A percentile compares a stretch with the other conserved stretches of the same genome.
These are phyloP conservation scores for Chloranthus sessilifolius DNA, from an alignment of 164 flowering plant genomes.

Conservation along the genomic window DNA sequence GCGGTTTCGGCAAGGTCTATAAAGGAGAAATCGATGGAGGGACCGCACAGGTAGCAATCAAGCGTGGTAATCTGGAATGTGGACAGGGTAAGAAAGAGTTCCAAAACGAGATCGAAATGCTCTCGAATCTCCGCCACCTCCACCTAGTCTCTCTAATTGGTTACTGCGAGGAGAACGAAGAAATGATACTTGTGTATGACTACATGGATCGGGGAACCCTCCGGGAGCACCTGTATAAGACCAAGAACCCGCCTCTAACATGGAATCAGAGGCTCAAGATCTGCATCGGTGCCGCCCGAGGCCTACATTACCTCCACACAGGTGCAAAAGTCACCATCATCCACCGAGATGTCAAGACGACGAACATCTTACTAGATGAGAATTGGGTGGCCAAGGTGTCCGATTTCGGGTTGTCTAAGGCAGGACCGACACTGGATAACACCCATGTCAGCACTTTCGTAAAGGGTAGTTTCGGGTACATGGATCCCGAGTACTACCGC, in stretches of 20 bases:
- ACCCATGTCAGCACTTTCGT: slow-evolving; percentile 47
- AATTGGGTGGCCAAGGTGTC: slow-evolving; percentile 55
- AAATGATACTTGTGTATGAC: slow-evolving; percentile 49
- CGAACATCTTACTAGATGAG: slow-evolving; percentile 45
- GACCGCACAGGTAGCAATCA: slow-evolving; percentile 38
- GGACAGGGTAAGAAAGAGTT: slow-evolving; percentile 46
- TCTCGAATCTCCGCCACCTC: slow-evolving; percentile 41
- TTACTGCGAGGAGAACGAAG: slow-evolving; percentile 36
- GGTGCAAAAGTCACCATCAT: slow-evolving; percentile 45
- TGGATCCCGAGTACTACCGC: slow-evolving; percentile 50
- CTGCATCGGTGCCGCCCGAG: slow-evolving; percentile 49
- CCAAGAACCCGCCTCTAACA: slow-evolving; percentile 28
- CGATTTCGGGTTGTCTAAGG: slow-evolving; percentile 45
- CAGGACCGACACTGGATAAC: slow-evolving; percentile 34
- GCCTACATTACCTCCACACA: slow-evolving; percentile 45
- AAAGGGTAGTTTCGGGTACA: slow-evolving; percentile 49
- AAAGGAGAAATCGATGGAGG: slow-evolving; percentile 34
- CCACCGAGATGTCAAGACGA: slow-evolving; percentile 48
- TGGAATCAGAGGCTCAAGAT: slow-evolving; percentile 47
- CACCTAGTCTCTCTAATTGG: slow-evolving; percentile 50
- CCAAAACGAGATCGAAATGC: slow-evolving; percentile 53
- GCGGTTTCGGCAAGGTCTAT: slow-evolving; percentile 51
- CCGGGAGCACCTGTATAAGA: slow-evolving; percentile 41
- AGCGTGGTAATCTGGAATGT: slow-evolving; percentile 35
- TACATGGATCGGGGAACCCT: slow-evolving; percentile 48